Base-by-base conservation (phyloP, 441 rosid genomes). In the Croton laevigatus region DNA sequence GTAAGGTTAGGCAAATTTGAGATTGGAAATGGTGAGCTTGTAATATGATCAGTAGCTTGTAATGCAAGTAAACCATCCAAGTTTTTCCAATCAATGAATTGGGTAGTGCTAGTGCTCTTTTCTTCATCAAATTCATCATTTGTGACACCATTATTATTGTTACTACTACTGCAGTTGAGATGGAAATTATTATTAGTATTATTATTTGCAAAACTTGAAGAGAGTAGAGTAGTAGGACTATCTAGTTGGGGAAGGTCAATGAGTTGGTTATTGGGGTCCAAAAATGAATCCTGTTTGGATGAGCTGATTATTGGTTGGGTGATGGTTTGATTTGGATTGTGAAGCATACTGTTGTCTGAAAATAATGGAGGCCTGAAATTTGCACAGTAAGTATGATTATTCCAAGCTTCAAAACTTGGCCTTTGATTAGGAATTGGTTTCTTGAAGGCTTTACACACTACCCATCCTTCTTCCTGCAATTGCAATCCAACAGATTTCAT, bases 401-500 rank as follows among this genome's bases (percentile, higher is more conserved):
- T 83, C 89, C 91, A 88, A 34, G 87, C 78, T 75, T 91, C 91
- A 74, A 73, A 89, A 20, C 87, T 86, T 66, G 82, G 91, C 69
- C 89, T 89, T 40, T 88, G 97, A 74, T 77, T 91, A 53, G 97
- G 91, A 51, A 20, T 77, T 5, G 98, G 97, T 85, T 94, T 94
- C 81, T 79, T 85, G 76, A 94, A 94, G 76, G 97, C 98, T 73
- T 96, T 72, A 81, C 98, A 94, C 11, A 94, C 98, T 61, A 90
- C 98, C 98, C 98, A 94, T 49, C 98, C 98, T 82, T 94, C 97
- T 78, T 94, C 98, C 97, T 94, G 92, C 66, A 73, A 52, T 62
- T 71, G 9, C 36, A 42, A 62, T 7, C 14, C 19, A 3, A 37
- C 40, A 19, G 4, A 3, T 37, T 16, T 48, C 16, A 13, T 49